A percentile compares a stretch with the other conserved stretches of the same genome.
Conservation (phyloP, 2,329 filamentous ascomycete genomes). For the Alternaria alternata region DNA sequence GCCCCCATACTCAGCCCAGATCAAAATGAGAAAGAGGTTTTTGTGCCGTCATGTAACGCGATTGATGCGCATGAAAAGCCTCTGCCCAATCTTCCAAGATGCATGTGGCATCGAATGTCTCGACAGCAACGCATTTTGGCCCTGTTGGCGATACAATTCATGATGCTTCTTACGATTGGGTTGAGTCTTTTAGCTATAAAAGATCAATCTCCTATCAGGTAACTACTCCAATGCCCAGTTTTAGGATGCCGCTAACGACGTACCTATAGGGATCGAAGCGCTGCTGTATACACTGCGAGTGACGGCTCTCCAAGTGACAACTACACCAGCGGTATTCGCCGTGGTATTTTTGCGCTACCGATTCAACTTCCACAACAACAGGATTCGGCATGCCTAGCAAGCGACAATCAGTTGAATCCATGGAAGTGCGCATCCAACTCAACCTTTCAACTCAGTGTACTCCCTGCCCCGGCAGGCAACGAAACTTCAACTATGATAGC, state of each 20-base stretch:
- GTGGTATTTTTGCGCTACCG: slow-evolving; percentile 31
- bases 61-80: slow-evolving; percentile 27
- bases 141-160: slow-evolving; percentile 30
- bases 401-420: slow-evolving; percentile 32
- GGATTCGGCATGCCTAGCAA: slow-evolving; percentile 37
- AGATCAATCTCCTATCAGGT: slow-evolving; percentile 15
- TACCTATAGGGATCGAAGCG: neutral
- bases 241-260: neutral
- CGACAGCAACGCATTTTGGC: slow-evolving; percentile 30
- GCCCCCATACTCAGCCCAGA: slow-evolving; percentile 38
- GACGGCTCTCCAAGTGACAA: slow-evolving; percentile 2
- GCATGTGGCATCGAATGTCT: slow-evolving; percentile 32
- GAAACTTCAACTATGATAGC: slow-evolving; percentile 23
- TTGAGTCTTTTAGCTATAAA: slow-evolving; percentile 24
- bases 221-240: neutral
- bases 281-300: slow-evolving; percentile 5
- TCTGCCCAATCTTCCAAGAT: slow-evolving; percentile 32
- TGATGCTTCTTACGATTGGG: slow-evolving; percentile 27
- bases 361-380: slow-evolving; percentile 33
- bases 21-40: slow-evolving; percentile 41
- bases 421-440: slow-evolving; percentile 36
- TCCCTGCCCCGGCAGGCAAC: slow-evolving; percentile 20
- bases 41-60: slow-evolving; percentile 14
- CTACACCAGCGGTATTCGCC: slow-evolving; percentile 17
- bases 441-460: slow-evolving; percentile 29